Evolutionary conservation across 768 basidiomycete genomes (phyloP).

Genomic region (Lactifluus rugatus): DNA sequence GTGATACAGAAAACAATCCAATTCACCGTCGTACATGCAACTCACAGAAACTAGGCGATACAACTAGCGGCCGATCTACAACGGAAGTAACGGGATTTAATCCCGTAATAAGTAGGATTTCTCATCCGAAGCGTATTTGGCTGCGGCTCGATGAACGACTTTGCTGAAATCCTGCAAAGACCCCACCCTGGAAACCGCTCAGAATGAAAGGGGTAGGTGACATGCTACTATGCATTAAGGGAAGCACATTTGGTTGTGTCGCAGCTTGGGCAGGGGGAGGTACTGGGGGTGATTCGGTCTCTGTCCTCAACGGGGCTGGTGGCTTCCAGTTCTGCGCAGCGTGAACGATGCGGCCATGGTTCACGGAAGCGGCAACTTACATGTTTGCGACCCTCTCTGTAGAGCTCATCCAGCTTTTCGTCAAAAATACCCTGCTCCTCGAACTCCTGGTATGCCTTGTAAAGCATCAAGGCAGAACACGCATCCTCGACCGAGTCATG

Average conservation of each 20-base stretch:
- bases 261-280: conserved; percentile 12
- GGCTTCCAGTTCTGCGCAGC: conserved; percentile 46
- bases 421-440: conserved; percentile 74
- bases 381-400: conserved; percentile 65
- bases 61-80: background rate
- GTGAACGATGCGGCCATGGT: background rate
- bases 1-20: background rate
- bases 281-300: background rate
- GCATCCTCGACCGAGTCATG: conserved; percentile 99
- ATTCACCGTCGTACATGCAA: background rate
- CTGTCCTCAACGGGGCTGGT: conserved; percentile 25
- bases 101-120: background rate
- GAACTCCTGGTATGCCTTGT: conserved; percentile 69
- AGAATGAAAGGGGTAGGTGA: conserved; percentile 9
- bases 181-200: conserved; percentile 11
- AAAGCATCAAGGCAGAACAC: conserved; percentile 72
- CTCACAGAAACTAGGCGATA: background rate
- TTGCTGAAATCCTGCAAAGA: conserved; percentile 13
- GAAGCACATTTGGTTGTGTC: conserved; percentile 14
- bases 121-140: conserved; percentile 10
- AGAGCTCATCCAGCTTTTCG: conserved; percentile 77
- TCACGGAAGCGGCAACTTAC: conserved; percentile 33
- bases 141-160: conserved; percentile 10
- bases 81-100: background rate
- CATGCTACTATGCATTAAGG: conserved; percentile 14